These are phyloP conservation scores for Podospora pseudocomata DNA, from an alignment of 495 filamentous ascomycete species.

Conservation along the genomic window DNA sequence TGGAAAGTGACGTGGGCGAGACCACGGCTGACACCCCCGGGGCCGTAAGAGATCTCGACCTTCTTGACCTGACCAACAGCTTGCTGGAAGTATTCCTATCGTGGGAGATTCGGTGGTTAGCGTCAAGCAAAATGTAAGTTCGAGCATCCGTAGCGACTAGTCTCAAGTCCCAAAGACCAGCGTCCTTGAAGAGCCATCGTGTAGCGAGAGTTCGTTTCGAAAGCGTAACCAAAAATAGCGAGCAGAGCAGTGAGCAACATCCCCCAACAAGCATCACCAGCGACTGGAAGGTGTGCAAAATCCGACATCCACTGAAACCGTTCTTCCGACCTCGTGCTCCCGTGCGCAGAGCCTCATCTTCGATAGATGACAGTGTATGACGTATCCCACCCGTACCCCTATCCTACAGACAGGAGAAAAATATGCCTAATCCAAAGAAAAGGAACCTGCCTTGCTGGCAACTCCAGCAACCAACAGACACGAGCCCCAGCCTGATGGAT, in stretches of 20 bases:
- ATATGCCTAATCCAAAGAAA: slow-evolving; percentile 1
- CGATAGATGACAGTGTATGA: slow-evolving; percentile 16
- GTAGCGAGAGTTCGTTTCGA: background rate
- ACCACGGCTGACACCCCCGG: slow-evolving; percentile 85
- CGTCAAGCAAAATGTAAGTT: slow-evolving; percentile 24
- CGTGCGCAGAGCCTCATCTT: slow-evolving; percentile 10
- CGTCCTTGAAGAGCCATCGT: slow-evolving; percentile 15
- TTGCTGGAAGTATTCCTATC: slow-evolving; percentile 93
- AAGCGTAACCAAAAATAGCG: slow-evolving; percentile 25
- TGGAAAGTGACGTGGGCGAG: slow-evolving; percentile 68
- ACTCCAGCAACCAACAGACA: slow-evolving; percentile 8
- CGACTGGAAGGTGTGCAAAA: slow-evolving; percentile 29
- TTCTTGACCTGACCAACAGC: slow-evolving; percentile 85
- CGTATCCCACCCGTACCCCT: slow-evolving; percentile 13
- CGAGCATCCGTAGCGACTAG: slow-evolving; percentile 20
- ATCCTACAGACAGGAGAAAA: slow-evolving; percentile 7
- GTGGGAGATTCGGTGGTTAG: slow-evolving; percentile 36
- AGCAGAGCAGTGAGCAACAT: slow-evolving; percentile 37
- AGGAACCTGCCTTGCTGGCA: background rate
- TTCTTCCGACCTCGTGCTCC: slow-evolving; percentile 17
- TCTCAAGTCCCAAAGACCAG: slow-evolving; percentile 15
- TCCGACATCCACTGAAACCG: slow-evolving; percentile 20
- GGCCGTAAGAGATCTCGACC: slow-evolving; percentile 85
- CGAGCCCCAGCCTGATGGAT: slow-evolving; percentile 11
- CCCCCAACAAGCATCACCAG: slow-evolving; percentile 22